Evolutionary conservation across 306 rosid species (phyloP).

Genomic region (Fagus sylvatica): DNA sequence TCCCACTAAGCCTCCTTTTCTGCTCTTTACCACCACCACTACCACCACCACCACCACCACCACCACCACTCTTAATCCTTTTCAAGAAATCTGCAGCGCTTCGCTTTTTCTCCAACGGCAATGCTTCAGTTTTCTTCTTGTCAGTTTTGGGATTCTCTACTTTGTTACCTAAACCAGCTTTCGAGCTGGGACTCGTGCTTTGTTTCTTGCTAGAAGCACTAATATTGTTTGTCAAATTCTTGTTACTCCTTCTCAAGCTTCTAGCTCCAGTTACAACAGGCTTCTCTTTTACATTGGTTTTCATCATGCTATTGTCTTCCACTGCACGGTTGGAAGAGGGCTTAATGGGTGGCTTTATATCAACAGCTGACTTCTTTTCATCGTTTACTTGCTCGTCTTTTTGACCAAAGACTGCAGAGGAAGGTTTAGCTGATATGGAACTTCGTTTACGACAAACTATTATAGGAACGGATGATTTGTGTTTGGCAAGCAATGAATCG

Average conservation of each 20-base stretch:
- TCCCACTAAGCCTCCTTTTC: conserved; percentile 2
- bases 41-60: conserved; percentile 26
- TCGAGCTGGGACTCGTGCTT: conserved; percentile 29
- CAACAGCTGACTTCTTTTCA: conserved; percentile 45
- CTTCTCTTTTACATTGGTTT: conserved; percentile 52
- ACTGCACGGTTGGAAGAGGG: conserved; percentile 36
- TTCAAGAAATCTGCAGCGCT: conserved; percentile 81
- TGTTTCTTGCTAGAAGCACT: conserved; percentile 44
- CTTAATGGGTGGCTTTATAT: conserved; percentile 41
- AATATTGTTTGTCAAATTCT: conserved; percentile 31
- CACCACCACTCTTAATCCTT: conserved; percentile 64
- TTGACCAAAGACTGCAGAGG: conserved; percentile 40
- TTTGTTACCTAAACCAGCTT: conserved; percentile 36
- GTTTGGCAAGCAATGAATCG: conserved; percentile 55
- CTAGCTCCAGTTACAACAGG: conserved; percentile 67
- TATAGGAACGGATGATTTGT: conserved; percentile 58
- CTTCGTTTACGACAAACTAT: conserved; percentile 81
- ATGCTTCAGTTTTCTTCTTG: conserved; percentile 50
- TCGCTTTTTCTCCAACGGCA: conserved; percentile 52
- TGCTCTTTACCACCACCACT: conserved; percentile 27
- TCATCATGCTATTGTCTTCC: conserved; percentile 34
- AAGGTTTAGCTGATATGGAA: conserved; percentile 45
- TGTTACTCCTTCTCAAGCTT: conserved; percentile 63
- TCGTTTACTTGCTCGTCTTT: conserved; percentile 42
- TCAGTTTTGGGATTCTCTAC: conserved; percentile 36